phyloP scores from a whole-genome alignment of 148 eudicot genomes.

The Dianthus caryophyllus region DNA sequence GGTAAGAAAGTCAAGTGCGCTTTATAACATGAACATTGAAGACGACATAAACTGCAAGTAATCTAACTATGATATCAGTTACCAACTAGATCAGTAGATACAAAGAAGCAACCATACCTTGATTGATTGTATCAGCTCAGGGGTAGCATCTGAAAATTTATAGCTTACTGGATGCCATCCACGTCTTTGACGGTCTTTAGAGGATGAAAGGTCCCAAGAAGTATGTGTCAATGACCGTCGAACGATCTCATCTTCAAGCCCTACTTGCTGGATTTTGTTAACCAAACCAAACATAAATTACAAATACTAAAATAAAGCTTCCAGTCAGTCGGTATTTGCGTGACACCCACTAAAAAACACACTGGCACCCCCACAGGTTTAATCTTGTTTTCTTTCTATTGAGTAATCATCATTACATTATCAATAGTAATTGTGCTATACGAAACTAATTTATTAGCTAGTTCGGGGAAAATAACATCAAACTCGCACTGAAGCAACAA shows the following conservation, averaged over 20 bases:
- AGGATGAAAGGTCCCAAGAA: constrained; percentile 73
- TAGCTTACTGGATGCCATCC: constrained; percentile 97
- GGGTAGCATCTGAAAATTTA: constrained; percentile 84
- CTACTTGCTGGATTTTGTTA: constrained; percentile 51
- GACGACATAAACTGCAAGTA: background rate
- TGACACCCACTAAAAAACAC: no score
- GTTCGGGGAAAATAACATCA: no score
- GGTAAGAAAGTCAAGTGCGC: background rate
- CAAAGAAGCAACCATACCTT: constrained; percentile 50
- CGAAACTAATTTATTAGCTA: no score
- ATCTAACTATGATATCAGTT: background rate
- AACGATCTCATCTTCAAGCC: constrained; percentile 75
- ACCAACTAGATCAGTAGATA: background rate
- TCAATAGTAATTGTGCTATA: no score
- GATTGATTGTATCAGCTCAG: constrained; percentile 60
- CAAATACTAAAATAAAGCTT: background rate
- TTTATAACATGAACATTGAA: background rate
- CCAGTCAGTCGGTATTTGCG: background rate
- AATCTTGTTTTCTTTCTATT: no score
- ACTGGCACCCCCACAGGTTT: no score
- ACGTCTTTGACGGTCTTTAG: constrained; percentile 60
- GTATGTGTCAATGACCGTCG: constrained; percentile 80
- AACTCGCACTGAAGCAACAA: no score
- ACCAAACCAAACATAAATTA: background rate
- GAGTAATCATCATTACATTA: no score